Evolutionary conservation across 192 early-diverging fungal species (phyloP), one percentile per base, ranked within the genome.

Genomic region (Coemansia sp.): DNA sequence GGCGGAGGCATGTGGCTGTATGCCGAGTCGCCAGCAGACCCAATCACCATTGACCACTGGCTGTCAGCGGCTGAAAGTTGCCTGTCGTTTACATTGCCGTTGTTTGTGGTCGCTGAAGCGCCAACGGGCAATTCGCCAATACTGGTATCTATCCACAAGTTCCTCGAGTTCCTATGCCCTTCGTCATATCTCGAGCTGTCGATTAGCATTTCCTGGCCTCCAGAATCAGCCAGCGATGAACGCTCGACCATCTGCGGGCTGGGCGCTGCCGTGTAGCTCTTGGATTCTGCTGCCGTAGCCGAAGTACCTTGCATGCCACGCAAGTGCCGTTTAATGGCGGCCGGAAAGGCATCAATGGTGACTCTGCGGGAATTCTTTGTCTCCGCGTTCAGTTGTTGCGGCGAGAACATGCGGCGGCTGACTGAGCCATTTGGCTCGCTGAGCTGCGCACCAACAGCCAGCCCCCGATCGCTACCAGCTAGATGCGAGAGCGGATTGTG

Each of bases 311-410:
- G 62, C 1, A 51, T 72, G 3, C 61, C 61, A 3, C 72, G 72
- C 49, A 77, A 34, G 34, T 77, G 74, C 25, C 54, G 35, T 30
- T 66, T 69, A 17, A 77, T 70, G 10, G 63, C 68, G 1, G 67
- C 74, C 7, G 74, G 74, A n/a, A 77, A 77, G 7, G 74, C 68
- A 23, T 77, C 74, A 15, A 77, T 64, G 2, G 74, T 77, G 17
- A 77, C 68, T 4, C 74, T 43, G 15, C 74, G 66, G 21, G 59
- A 59, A 48, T 48, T 56, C 14, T 59, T 69, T 11, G 25, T 33
- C 7, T 66, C 55, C 1, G 32, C 25, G 8, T 34, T 36, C n/a
- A 54, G 21, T 9, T 36, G 41, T 19, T 51, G 39, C 17, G 63
- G 40, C 50, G 51, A 53, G 22, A 51, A 19, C 19, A 37, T 18